A percentile compares a stretch with the other conserved stretches of the same genome.
Conservation (phyloP, 306 rosid genomes). For the Pterocarpus santalinus region DNA sequence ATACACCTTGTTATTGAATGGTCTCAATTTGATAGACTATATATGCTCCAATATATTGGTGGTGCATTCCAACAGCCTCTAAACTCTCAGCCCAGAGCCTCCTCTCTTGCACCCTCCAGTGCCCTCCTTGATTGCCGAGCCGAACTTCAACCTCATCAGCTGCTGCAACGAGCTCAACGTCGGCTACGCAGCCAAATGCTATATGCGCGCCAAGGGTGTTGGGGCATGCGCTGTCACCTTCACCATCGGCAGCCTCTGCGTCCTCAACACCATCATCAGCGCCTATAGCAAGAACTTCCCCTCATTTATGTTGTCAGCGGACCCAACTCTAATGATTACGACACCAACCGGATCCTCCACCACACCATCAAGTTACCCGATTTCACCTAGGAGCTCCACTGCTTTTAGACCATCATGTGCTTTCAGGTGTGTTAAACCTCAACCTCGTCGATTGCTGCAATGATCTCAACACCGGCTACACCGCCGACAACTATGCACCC, state of each 20-base stretch:
- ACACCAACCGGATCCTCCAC: slow-evolving; percentile 84
- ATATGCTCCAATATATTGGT: too few species aligned
- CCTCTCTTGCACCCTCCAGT: too few species aligned
- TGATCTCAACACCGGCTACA: slow-evolving; percentile 91
- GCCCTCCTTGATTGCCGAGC: slow-evolving; percentile 64
- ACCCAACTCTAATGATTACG: slow-evolving; percentile 87
- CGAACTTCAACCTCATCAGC: slow-evolving; percentile 72
- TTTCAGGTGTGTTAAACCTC: slow-evolving; percentile 72
- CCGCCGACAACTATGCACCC: slow-evolving; percentile 91
- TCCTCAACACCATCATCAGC: slow-evolving; percentile 87
- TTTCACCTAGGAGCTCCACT: slow-evolving; percentile 75
- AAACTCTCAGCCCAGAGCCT: too few species aligned
- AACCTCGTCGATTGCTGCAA: slow-evolving; percentile 88
- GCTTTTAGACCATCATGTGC: slow-evolving; percentile 85
- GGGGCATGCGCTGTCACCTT: slow-evolving; percentile 92
- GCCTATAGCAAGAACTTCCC: slow-evolving; percentile 87
- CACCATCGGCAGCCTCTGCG: slow-evolving; percentile 92
- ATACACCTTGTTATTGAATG: too few species aligned
- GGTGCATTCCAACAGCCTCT: too few species aligned
- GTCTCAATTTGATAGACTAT: too few species aligned
- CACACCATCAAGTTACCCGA: slow-evolving; percentile 86
- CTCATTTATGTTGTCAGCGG: slow-evolving; percentile 79
- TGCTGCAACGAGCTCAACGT: slow-evolving; percentile 97
- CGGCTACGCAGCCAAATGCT: slow-evolving; percentile 90
- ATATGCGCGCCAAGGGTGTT: slow-evolving; percentile 78